Evolutionary conservation across 177 flowering plant species (phyloP).

Genomic region (Vitis hybrid): DNA sequence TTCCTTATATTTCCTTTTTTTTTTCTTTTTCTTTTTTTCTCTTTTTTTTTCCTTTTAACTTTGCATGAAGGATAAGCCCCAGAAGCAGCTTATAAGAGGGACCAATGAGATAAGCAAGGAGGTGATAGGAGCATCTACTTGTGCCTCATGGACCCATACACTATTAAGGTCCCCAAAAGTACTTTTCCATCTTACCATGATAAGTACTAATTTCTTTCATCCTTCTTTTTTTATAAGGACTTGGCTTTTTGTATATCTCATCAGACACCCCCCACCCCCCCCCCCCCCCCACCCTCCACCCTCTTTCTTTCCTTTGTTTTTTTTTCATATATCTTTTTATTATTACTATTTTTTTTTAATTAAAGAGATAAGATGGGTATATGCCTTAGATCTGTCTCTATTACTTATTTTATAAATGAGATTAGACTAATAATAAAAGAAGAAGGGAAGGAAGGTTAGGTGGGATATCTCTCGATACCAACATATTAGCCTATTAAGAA

Average conservation of each 20-base stretch:
- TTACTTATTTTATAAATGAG: too few species aligned
- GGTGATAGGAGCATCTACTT: slow-evolving; percentile 9
- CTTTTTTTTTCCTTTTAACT: neutral
- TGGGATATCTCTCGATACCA: too few species aligned
- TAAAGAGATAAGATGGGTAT: neutral
- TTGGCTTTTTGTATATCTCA: neutral
- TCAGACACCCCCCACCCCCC: neutral
- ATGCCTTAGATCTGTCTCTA: too few species aligned
- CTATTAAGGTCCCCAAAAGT: neutral
- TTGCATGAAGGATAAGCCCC: too few species aligned
- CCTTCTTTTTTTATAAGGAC: neutral
- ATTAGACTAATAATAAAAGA: too few species aligned
- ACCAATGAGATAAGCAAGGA: slow-evolving; percentile 10
- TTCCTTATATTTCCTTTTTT: neutral
- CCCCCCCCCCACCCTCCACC: neutral
- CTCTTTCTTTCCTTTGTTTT: neutral
- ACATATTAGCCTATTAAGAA: too few species aligned
- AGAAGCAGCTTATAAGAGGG: neutral
- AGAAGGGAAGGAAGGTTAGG: too few species aligned
- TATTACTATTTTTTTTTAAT: neutral
- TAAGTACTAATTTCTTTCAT: slow-evolving; percentile 3
- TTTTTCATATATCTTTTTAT: neutral
- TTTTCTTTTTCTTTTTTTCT: neutral
- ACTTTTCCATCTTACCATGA: slow-evolving; percentile 13
- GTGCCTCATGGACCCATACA: neutral